Conservation (phyloP, 2,329 filamentous ascomycete species). For the Aureobasidium leucospermi region DNA sequence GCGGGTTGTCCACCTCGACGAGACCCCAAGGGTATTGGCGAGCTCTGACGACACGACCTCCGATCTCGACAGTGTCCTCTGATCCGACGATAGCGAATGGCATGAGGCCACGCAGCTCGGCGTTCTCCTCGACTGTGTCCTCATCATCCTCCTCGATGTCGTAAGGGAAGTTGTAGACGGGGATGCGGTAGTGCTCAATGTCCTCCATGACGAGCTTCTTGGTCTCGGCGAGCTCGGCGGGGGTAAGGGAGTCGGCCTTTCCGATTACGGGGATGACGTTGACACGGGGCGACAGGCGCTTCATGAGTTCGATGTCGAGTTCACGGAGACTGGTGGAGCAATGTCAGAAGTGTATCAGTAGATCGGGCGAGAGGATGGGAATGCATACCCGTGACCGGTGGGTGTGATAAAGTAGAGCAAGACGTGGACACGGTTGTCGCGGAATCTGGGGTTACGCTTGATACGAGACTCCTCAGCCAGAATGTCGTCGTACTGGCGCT, state of each 20-base stretch:
- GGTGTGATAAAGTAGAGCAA: constrained; percentile 99
- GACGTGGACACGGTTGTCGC: constrained; percentile 96
- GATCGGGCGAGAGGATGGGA: not conserved
- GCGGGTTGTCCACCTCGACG: constrained; percentile 97
- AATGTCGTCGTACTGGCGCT: constrained; percentile 99
- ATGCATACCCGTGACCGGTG: constrained; percentile 66
- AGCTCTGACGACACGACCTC: constrained; percentile 83
- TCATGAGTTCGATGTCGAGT: constrained; percentile 99
- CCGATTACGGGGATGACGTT: constrained; percentile 99
- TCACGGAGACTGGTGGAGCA: constrained; percentile 68
- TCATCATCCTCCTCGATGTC: constrained; percentile 99
- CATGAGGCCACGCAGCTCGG: constrained; percentile 94
- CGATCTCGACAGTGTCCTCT: constrained; percentile 90
- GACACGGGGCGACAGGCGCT: constrained; percentile 92
- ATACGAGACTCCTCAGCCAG: constrained; percentile 98
- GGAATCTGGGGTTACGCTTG: constrained; percentile 99
- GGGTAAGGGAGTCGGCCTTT: constrained; percentile 94
- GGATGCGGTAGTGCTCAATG: constrained; percentile 98
- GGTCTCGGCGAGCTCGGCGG: constrained; percentile 91
- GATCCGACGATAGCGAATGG: constrained; percentile 98
- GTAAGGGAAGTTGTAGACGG: constrained; percentile 99
- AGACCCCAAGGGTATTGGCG: constrained; percentile 99
- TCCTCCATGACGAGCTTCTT: constrained; percentile 99
- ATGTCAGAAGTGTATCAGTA: constrained; percentile 1
- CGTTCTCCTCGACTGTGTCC: constrained; percentile 98